Conservation (phyloP, 2,329 filamentous ascomycete genomes). For the Dactylella cylindrospora region DNA sequence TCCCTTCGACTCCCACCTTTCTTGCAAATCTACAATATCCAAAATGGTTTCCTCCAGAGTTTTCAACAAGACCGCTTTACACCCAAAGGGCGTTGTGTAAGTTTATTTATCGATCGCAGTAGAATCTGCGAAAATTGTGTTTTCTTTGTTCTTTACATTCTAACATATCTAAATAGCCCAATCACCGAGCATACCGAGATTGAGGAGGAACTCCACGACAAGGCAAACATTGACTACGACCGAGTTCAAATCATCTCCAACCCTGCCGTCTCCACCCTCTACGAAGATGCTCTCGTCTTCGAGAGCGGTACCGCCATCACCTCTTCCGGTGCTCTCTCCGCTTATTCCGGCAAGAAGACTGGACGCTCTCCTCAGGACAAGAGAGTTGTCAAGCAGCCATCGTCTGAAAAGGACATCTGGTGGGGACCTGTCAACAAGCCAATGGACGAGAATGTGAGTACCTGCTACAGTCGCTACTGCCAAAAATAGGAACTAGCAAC, state of each 20-base stretch:
- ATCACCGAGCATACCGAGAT: slow-evolving; percentile 89
- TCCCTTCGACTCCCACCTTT: slow-evolving; percentile 31
- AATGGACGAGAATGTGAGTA: slow-evolving; percentile 90
- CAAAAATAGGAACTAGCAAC: slow-evolving; percentile 48
- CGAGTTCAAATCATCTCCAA: slow-evolving; percentile 95
- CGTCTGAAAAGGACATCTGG: slow-evolving; percentile 91
- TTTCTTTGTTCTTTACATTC: slow-evolving; percentile 48
- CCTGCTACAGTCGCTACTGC: slow-evolving; percentile 21
- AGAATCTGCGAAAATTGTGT: slow-evolving; percentile 24
- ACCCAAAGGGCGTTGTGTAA: slow-evolving; percentile 42
- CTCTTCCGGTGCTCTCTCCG: slow-evolving; percentile 88
- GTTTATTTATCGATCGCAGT: no score
- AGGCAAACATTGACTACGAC: slow-evolving; percentile 98
- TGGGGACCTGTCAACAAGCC: slow-evolving; percentile 99
- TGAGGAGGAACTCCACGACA: slow-evolving; percentile 95
- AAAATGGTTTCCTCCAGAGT: slow-evolving; percentile 53
- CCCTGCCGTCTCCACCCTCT: slow-evolving; percentile 89
- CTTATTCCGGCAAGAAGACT: slow-evolving; percentile 97
- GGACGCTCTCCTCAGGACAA: slow-evolving; percentile 96
- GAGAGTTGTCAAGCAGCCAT: slow-evolving; percentile 88
- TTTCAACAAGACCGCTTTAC: slow-evolving; percentile 50
- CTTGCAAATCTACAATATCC: slow-evolving; percentile 27
- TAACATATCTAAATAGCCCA: slow-evolving; percentile 61
- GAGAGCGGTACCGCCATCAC: slow-evolving; percentile 98
- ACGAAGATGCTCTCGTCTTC: slow-evolving; percentile 98